These are phyloP conservation scores for Mimosa pudica DNA, from an alignment of 306 rosid species.

Conservation along the genomic window DNA sequence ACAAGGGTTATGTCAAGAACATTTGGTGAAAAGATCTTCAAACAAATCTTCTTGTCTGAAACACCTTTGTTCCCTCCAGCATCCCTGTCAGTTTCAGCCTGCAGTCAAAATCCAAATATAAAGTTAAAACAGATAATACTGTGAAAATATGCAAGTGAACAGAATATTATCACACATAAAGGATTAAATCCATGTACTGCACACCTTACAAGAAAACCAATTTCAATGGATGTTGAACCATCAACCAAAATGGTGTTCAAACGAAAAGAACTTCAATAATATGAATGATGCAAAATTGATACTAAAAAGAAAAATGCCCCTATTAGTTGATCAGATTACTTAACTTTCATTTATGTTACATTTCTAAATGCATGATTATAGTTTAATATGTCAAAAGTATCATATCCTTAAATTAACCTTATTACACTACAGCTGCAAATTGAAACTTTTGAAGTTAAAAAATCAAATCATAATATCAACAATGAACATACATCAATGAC, in stretches of 20 bases:
- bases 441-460: not conserved
- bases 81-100: constrained; percentile 93
- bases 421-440: not conserved
- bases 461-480: not conserved
- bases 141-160: not conserved
- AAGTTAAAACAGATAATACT: not conserved
- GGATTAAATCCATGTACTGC: not conserved
- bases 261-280: not conserved
- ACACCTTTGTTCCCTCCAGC: constrained; percentile 96
- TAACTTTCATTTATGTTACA: not conserved
- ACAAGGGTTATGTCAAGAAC: constrained; percentile 97
- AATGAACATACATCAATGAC: not conserved
- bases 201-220: not conserved
- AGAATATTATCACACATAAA: not conserved
- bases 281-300: not conserved
- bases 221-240: not conserved
- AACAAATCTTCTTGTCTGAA: constrained; percentile 87
- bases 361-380: not conserved
- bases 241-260: constrained; percentile 14
- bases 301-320: not conserved
- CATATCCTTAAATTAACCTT: not conserved
- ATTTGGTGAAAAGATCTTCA: constrained; percentile 90
- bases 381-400: not conserved
- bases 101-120: not conserved
- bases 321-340: not conserved